These are phyloP conservation scores for Eremomyces bilateralis DNA, from an alignment of 495 filamentous ascomycete species.

Conservation along the genomic window DNA sequence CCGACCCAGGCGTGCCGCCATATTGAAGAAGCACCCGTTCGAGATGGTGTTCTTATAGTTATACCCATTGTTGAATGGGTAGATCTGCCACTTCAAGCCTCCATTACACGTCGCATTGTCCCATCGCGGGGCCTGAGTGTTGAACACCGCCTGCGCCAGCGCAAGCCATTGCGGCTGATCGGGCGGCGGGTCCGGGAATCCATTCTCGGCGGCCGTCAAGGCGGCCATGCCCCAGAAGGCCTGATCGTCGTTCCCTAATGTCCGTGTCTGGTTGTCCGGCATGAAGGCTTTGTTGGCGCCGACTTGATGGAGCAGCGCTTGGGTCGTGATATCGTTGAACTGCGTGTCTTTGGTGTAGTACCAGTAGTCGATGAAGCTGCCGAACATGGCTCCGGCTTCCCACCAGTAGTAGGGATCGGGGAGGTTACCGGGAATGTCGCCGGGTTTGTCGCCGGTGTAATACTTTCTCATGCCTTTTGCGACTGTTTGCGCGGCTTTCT, in stretches of 20 bases:
- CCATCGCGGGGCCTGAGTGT: constrained; percentile 52
- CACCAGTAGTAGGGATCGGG: constrained; percentile 25
- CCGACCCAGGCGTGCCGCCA: constrained; percentile 51
- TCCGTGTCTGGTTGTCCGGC: constrained; percentile 22
- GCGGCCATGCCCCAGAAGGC: constrained; percentile 35
- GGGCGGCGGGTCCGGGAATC: constrained; percentile 22
- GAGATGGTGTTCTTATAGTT: constrained; percentile 63
- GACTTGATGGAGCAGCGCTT: constrained; percentile 28
- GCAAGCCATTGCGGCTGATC: constrained; percentile 46
- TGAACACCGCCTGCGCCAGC: constrained; percentile 60
- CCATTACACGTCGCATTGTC: constrained; percentile 44
- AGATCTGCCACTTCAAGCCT: constrained; percentile 73
- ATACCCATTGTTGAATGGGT: constrained; percentile 58
- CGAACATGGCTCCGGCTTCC: constrained; percentile 28
- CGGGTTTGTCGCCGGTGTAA: constrained; percentile 25
- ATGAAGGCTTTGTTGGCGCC: constrained; percentile 28
- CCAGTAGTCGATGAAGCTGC: constrained; percentile 29
- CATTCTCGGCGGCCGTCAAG: constrained; percentile 31
- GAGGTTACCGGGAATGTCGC: constrained; percentile 21
- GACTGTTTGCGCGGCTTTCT: constrained; percentile 13
- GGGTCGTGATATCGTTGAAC: constrained; percentile 28
- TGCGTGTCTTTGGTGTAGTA: constrained; percentile 32
- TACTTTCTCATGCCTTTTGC: constrained; percentile 20
- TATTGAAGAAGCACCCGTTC: constrained; percentile 61
- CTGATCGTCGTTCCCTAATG: constrained; percentile 35